phyloP scores from a whole-genome alignment of 345 rosid species.

The Adansonia digitata region DNA sequence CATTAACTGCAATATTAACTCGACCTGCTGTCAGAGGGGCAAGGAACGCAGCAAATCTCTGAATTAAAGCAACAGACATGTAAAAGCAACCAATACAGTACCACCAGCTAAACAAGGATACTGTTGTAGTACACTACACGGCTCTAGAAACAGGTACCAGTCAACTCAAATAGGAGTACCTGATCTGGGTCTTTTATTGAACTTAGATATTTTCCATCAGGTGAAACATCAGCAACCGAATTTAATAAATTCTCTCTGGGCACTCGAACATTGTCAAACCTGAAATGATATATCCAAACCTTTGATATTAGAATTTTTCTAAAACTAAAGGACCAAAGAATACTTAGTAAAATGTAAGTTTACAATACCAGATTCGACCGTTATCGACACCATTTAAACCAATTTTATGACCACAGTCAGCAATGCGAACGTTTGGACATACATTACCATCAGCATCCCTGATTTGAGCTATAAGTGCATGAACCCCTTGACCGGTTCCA shows the following conservation, averaged over 20 bases:
- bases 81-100: background rate
- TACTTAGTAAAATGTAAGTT: background rate
- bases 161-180: slow-evolving; percentile 31
- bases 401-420: slow-evolving; percentile 96
- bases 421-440: slow-evolving; percentile 69
- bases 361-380: slow-evolving; percentile 80
- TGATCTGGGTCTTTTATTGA: slow-evolving; percentile 85
- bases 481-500: slow-evolving; percentile 85
- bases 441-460: slow-evolving; percentile 73
- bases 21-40: slow-evolving; percentile 96
- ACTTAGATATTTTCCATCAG: slow-evolving; percentile 78
- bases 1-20: slow-evolving; percentile 60
- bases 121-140: background rate
- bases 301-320: slow-evolving; percentile 1
- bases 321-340: background rate
- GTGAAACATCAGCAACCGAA: slow-evolving; percentile 89
- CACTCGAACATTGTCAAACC: slow-evolving; percentile 85
- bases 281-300: slow-evolving; percentile 23
- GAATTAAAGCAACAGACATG: slow-evolving; percentile 17
- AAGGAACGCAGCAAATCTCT: slow-evolving; percentile 96
- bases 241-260: slow-evolving; percentile 90
- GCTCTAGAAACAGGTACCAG: slow-evolving; percentile 9
- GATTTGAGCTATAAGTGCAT: slow-evolving; percentile 84
- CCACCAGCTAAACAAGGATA: slow-evolving; percentile 4
- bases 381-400: slow-evolving; percentile 97